Base-by-base conservation (phyloP, 2,329 filamentous ascomycete species). In the Diaporthe ampelina region DNA sequence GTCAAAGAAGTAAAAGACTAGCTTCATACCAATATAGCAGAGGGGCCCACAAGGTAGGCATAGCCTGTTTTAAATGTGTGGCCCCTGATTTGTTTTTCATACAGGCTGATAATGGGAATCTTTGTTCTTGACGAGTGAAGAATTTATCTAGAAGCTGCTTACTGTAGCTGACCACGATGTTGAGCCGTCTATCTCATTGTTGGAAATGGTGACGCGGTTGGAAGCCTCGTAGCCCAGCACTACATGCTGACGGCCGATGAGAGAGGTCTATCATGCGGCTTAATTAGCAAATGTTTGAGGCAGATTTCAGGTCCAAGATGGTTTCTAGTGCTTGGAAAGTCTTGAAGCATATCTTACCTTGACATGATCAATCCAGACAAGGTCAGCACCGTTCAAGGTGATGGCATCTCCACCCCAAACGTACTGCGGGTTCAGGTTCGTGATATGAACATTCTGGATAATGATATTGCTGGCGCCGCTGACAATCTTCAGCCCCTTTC, bases 361-460 rank as follows among this genome's bases (percentile, higher is more conserved):
- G 76, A 88, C 85, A 76, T 88, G 87, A 80, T 89, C 87, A 75
- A 88, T 86, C 87, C 88, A 88, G 78, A 87, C 77, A 45, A 85
- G 76, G 76, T 87, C 75, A 19, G 83, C 79, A 57, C 84, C 82
- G 73, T 88, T 82, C 9, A 91, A 80, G 54, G 87, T 89, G 79
- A 91, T 89, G 52, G 86, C 89, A 79, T 91, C 89, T 70, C 89
- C 89, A 72, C 89, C 89, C 89, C 89, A 91, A 77, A 91, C 88
- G 78, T 90, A 89, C 79, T 88, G 78, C 21, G 88, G 85, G 83
- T 91, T 91, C 65, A 91, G 82, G 70, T 88, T 83, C 69, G 88
- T 89, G 78, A 90, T 85, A 70, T 87, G 85, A 72, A 90, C 82
- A 81, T 89, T 91, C 84, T 90, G 90, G 80, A 91, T 88, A 78